Conservation (phyloP, 2,329 filamentous ascomycete genomes). For the Microcyclosporella mali region DNA sequence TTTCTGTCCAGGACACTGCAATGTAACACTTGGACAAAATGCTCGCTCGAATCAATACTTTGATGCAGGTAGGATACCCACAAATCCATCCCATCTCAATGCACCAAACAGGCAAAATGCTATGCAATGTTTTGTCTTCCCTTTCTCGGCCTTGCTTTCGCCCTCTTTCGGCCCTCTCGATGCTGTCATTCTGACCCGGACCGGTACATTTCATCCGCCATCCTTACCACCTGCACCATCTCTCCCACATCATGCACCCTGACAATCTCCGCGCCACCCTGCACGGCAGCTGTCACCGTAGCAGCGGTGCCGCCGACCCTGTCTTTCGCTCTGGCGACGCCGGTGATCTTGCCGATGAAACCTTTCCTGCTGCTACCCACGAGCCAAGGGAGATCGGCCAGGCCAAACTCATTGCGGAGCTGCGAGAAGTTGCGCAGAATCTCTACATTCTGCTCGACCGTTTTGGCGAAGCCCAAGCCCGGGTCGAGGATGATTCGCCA, state of each 20-base stretch:
- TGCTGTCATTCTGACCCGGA: constrained; percentile 1
- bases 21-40: background rate
- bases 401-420: constrained; percentile 44
- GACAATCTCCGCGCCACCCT: constrained; percentile 84
- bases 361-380: constrained; percentile 82
- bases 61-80: too few relatives aligned
- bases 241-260: constrained; percentile 84
- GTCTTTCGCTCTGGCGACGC: constrained; percentile 62
- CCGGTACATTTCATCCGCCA: constrained; percentile 75
- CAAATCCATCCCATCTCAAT: too few relatives aligned
- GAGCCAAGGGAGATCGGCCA: constrained; percentile 75
- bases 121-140: too few relatives aligned
- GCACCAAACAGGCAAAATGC: too few relatives aligned
- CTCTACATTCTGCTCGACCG: constrained; percentile 70
- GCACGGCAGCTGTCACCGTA: constrained; percentile 76
- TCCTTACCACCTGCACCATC: constrained; percentile 76
- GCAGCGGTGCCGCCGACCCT: constrained; percentile 82
- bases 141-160: too few relatives aligned
- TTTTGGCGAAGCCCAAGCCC: constrained; percentile 90
- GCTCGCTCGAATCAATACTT: background rate
- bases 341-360: constrained; percentile 80
- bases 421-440: constrained; percentile 67
- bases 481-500: constrained; percentile 96
- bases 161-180: too few relatives aligned
- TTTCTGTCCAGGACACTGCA: background rate